Base-by-base conservation (phyloP, 2,329 filamentous ascomycete species). In the Venturiaceae sp. region DNA sequence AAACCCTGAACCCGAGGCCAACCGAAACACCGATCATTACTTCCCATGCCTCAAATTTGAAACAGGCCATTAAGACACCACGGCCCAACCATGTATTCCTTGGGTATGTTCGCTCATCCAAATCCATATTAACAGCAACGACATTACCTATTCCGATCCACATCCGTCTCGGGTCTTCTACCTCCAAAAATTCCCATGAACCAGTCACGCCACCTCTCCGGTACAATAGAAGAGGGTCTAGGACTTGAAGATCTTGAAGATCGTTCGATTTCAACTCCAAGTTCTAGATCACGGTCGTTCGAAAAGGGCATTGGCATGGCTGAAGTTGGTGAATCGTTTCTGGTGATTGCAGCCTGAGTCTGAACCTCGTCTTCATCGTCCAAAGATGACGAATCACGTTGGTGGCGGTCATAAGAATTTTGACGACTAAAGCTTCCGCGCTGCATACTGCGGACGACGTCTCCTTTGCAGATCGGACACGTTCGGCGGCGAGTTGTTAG, bases 391-490 rank as follows among this genome's bases (percentile, higher is more conserved):
- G 66, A 65, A 33, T 58, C 64, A 9, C 63, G n/a, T 14, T 58
- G 37, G 16, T 28, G n/a, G 13, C 63, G 66, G 44, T 67, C 65
- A 59, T 67, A 68, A n/a, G 68, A 53, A 33, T 34, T 53, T 53
- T 60, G 58, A 46, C 54, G 36, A 19, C 58, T 44, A n/a, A 44
- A 32, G 3, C 33, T 44, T 30, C 55, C 55, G 21, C 66, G 63
- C n/a, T 67, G 67, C 9, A 74, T 65, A 8, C 70, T 72, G 47
- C 79, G 73, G 16, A 99, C 92, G 36, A 99, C 94, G 69, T 99
- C 94, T 53, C 92, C 91, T 76, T 99, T 99, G 77, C 94, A 99
- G 61, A 99, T 97, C 0, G 94, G 94, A 67, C 94, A 99, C n/a
- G 94, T 99, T 62, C 94, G 86, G 63, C 94, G 87, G 53, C 92